A percentile compares a stretch with the other conserved stretches of the same genome.
phyloP scores from a whole-genome alignment of 23 red algal genomes.

The Chondrus crispus region DNA sequence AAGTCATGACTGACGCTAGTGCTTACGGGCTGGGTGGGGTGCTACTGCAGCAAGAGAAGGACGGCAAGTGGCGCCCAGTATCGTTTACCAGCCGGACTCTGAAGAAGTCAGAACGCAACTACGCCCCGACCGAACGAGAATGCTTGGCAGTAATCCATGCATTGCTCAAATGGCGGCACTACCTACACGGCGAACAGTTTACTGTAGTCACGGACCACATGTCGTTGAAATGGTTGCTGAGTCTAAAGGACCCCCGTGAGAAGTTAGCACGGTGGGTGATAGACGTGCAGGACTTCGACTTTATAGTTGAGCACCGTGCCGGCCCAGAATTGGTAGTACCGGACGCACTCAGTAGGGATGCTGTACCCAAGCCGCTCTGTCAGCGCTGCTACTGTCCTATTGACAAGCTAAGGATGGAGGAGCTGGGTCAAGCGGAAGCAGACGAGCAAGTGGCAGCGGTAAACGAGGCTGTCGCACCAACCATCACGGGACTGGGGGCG shows the following conservation, averaged over 20 bases:
- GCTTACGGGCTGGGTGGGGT: neutral
- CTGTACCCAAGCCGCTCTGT: neutral
- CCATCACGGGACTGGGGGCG: neutral
- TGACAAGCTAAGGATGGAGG: neutral
- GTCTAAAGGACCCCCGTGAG: neutral
- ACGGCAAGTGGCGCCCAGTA: neutral
- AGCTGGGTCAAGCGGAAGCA: neutral
- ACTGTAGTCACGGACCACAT: neutral
- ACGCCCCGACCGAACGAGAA: neutral
- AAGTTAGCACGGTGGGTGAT: neutral
- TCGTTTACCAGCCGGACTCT: neutral
- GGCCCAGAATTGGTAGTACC: neutral
- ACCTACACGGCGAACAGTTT: slow-evolving; percentile 8
- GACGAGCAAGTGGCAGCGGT: neutral
- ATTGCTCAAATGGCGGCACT: neutral
- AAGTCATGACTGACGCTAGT: neutral
- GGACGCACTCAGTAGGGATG: neutral
- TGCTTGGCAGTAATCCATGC: neutral
- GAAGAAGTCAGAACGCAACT: neutral
- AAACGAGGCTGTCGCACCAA: neutral
- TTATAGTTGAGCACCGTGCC: neutral
- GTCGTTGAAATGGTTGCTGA: slow-evolving; percentile 1
- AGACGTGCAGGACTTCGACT: neutral
- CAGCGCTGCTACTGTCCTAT: neutral
- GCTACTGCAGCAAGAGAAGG: neutral